Conservation (phyloP, 768 basidiomycete genomes). For the Tricholoma furcatifolium region DNA sequence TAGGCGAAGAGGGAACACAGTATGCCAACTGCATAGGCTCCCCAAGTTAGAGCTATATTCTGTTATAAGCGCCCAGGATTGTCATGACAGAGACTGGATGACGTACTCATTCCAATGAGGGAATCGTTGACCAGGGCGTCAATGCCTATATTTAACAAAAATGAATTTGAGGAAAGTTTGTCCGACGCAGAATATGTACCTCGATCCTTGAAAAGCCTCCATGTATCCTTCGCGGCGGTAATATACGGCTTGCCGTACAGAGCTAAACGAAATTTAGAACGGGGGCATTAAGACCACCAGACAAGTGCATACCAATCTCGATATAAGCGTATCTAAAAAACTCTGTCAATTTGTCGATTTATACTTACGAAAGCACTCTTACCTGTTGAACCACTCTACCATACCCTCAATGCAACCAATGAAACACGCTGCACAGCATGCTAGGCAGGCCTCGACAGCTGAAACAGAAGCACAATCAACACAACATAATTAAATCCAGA, state of each 20-base stretch:
- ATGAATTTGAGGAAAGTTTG: conserved; percentile 5
- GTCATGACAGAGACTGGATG: not conserved
- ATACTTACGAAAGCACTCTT: conserved; percentile 5
- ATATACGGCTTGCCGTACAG: conserved; percentile 86
- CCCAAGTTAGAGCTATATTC: conserved; percentile 65
- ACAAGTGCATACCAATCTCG: conserved; percentile 58
- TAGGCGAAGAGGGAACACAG: conserved; percentile 75
- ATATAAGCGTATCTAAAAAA: conserved; percentile 69
- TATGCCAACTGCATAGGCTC: conserved; percentile 76
- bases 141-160: conserved; percentile 39
- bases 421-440: conserved; percentile 78
- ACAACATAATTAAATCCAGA: not conserved
- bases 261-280: conserved; percentile 36
- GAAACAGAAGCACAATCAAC: not conserved
- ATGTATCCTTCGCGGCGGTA: conserved; percentile 80
- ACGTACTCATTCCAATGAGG: conserved; percentile 73
- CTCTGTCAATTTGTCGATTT: not conserved
- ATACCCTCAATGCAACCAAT: conserved; percentile 66
- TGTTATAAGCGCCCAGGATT: not conserved
- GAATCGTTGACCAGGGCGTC: conserved; percentile 85
- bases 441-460: conserved; percentile 74
- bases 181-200: conserved; percentile 33
- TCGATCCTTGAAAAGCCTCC: conserved; percentile 72
- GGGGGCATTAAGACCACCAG: not conserved
- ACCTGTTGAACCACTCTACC: conserved; percentile 82